Evolutionary conservation across 371 early-diverging fungal species (phyloP).

Genomic region (Chytridiales sp.): DNA sequence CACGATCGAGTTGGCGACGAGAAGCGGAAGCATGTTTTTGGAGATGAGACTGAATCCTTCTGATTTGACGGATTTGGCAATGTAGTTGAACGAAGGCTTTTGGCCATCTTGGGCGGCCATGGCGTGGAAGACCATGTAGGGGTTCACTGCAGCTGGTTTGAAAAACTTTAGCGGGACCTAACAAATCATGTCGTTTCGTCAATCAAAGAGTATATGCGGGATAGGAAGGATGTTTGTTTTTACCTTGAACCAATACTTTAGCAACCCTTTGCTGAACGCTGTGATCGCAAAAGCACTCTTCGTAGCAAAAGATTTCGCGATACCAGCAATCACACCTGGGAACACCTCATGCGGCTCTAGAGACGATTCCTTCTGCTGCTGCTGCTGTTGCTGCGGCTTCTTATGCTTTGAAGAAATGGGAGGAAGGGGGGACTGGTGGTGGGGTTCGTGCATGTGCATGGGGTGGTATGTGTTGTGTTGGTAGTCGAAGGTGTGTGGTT

Average conservation of each 20-base stretch:
- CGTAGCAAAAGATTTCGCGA: constrained; percentile 35
- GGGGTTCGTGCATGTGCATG: too few species aligned
- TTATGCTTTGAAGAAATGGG: too few species aligned
- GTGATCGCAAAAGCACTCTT: constrained; percentile 26
- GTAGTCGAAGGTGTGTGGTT: too few species aligned
- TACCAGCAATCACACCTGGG: constrained; percentile 36
- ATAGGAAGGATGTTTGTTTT: background rate
- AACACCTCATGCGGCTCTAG: constrained; percentile 2
- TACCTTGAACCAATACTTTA: constrained; percentile 31
- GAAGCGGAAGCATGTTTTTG: constrained; percentile 41
- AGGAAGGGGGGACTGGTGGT: too few species aligned
- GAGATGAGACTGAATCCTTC: constrained; percentile 22
- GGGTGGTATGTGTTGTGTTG: too few species aligned
- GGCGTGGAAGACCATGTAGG: constrained; percentile 35
- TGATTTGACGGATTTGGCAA: constrained; percentile 21
- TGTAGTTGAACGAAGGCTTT: constrained; percentile 17
- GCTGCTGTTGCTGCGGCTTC: background rate
- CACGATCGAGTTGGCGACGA: constrained; percentile 39
- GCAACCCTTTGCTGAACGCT: constrained; percentile 34
- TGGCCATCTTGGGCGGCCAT: constrained; percentile 39
- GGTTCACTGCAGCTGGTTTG: constrained; percentile 43
- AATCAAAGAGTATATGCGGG: constrained; percentile 14
- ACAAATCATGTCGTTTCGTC: background rate
- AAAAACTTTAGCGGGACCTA: constrained; percentile 39
- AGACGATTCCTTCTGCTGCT: background rate